Base-by-base conservation (phyloP, 768 basidiomycete species). In the Phylloporus scabripes region DNA sequence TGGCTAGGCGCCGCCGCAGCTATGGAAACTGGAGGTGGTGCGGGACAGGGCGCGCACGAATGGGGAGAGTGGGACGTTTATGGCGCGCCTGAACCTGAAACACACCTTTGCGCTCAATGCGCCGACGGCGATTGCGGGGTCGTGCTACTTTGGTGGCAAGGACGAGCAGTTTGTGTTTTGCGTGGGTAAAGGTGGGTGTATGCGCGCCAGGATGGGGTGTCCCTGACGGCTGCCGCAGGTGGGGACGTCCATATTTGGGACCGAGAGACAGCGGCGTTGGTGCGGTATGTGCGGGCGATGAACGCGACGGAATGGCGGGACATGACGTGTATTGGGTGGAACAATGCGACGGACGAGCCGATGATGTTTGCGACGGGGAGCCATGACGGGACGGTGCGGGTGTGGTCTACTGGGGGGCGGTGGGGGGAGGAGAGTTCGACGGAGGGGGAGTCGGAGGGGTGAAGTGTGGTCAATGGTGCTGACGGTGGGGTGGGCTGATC, bases 161-260 rank as follows among this genome's bases (percentile, higher is more conserved):
- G 80, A 85, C 49, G 83, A 88, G 55, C 85, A 91, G 52, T 70
- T 89, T 26, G 81, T 92, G n/a, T 72, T 89, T 10, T 86, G 87
- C 52, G 82, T 85, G 28, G 82, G 83, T 6, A 89, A 91, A 79
- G 77, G 87, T 83, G 46, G 9, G 33, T 31, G 15, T n/a, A n/a
- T n/a, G n/a, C n/a, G n/a, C n/a, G n/a, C n/a, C n/a, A n/a, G n/a
- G n/a, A n/a, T n/a, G n/a, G n/a, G n/a, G n/a, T n/a, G n/a, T n/a
- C n/a, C n/a, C n/a, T n/a, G n/a, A n/a, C n/a, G n/a, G n/a, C n/a
- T n/a, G n/a, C n/a, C n/a, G n/a, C n/a, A n/a, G n/a, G n/a, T 53
- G 89, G 88, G 1, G 84, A 89, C 53, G 85, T 92, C 12, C 83
- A 87, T 56, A 82, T 91, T 21, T 92, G 89, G 89, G 89, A 92